Conservation (phyloP, 208 protist genomes). For the Leishmania amazonensis region DNA sequence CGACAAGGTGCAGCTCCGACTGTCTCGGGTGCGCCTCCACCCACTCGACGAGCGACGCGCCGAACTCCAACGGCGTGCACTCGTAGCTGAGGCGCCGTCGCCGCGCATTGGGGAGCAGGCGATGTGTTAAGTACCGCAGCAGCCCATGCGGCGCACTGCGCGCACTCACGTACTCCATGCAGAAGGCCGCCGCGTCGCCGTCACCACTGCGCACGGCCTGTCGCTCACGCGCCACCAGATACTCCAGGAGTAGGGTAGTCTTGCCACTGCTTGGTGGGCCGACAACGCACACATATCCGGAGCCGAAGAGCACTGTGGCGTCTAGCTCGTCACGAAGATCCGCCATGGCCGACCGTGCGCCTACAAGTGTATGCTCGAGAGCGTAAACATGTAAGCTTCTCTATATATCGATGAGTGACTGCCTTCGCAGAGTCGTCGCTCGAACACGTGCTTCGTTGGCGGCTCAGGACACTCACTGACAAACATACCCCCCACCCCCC, state of each 20-base stretch:
- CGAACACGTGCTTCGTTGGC: not conserved
- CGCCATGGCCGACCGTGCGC: not conserved
- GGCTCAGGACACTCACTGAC: not conserved
- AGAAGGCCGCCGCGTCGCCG: conserved; percentile 21
- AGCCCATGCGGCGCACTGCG: conserved; percentile 36
- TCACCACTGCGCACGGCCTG: conserved; percentile 17
- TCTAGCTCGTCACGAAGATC: conserved; percentile 73
- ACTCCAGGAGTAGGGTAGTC: conserved; percentile 61
- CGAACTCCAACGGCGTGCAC: conserved; percentile 58
- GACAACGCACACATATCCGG: conserved; percentile 73
- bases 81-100: conserved; percentile 41
- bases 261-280: conserved; percentile 84
- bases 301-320: conserved; percentile 71
- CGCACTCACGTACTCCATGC: conserved; percentile 54
- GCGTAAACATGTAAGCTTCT: not conserved
- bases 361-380: not conserved
- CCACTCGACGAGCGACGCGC: conserved; percentile 55
- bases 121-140: conserved; percentile 24
- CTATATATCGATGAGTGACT: not conserved
- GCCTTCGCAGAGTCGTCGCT: not conserved
- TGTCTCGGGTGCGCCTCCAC: conserved; percentile 38
- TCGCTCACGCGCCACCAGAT: conserved; percentile 57
- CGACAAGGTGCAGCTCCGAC: conserved; percentile 80
- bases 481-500: not conserved
- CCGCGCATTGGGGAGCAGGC: conserved; percentile 26